Evolutionary conservation across 306 rosid genomes (phyloP).

Genomic region (Prunus mume): DNA sequence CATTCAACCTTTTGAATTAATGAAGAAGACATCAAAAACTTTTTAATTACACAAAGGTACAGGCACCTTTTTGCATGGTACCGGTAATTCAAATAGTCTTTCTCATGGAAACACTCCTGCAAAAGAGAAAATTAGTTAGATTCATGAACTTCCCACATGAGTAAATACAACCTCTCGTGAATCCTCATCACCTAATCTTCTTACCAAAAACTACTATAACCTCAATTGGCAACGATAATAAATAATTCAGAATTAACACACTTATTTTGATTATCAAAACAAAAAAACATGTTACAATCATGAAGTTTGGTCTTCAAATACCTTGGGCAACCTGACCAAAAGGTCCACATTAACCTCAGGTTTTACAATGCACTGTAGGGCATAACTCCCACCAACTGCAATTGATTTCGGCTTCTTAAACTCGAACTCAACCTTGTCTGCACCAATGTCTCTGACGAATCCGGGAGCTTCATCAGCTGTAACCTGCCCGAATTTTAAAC

Average conservation of each 20-base stretch:
- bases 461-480: conserved; percentile 56
- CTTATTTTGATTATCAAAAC: background rate
- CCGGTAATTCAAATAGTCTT: conserved; percentile 87
- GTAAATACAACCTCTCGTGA: background rate
- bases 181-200: background rate
- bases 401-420: conserved; percentile 62
- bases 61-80: conserved; percentile 84
- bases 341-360: conserved; percentile 70
- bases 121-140: conserved; percentile 11
- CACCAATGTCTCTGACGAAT: conserved; percentile 80
- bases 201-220: background rate
- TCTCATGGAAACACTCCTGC: conserved; percentile 89
- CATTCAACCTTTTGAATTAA: conserved; percentile 68
- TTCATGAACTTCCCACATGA: background rate
- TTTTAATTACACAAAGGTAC: conserved; percentile 75
- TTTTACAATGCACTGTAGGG: conserved; percentile 48
- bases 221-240: background rate
- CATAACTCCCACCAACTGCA: conserved; percentile 69
- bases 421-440: conserved; percentile 77
- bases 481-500: conserved; percentile 35
- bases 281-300: background rate
- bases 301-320: conserved; percentile 12
- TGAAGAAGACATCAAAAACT: conserved; percentile 55
- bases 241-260: background rate
- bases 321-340: conserved; percentile 77